A percentile compares a stretch with the other conserved stretches of the same genome.
Evolutionary conservation across 169 alveolate genomes (phyloP).

Genomic region (Toxoplasma gondii): DNA sequence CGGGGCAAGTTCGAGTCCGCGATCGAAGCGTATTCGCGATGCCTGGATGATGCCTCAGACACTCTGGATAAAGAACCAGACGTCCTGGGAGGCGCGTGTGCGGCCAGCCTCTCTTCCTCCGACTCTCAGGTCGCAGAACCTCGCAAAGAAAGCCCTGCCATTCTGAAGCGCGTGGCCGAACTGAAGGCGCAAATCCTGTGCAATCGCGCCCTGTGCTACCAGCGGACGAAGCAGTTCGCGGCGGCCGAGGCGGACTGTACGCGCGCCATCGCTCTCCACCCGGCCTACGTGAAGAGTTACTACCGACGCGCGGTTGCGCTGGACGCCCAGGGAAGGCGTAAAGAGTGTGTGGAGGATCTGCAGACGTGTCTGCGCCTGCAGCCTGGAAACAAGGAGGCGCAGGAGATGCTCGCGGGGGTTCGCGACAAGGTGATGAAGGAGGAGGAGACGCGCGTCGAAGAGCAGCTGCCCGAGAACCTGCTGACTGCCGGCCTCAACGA

Average conservation of each 20-base stretch:
- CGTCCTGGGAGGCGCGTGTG: background rate
- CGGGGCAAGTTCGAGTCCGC: constrained; percentile 23
- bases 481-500: background rate
- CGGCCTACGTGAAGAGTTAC: background rate
- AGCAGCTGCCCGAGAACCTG: background rate
- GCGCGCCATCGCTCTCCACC: background rate
- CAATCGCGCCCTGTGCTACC: constrained; percentile 38
- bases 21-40: background rate
- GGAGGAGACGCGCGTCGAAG: background rate
- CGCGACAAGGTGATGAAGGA: constrained; percentile 33
- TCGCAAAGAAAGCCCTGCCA: background rate
- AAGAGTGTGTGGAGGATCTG: background rate
- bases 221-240: background rate
- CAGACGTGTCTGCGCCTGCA: background rate
- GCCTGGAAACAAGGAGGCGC: background rate
- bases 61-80: too few relatives aligned
- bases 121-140: background rate
- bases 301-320: constrained; percentile 17
- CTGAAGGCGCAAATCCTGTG: constrained; percentile 12
- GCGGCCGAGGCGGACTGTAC: constrained; percentile 31
- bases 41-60: background rate
- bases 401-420: constrained; percentile 8
- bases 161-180: background rate
- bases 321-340: background rate
- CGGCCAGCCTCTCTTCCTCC: background rate